Evolutionary conservation across 2,329 filamentous ascomycete genomes (phyloP), one percentile per base, ranked within the genome.

Genomic region (Dactylonectria macrodidyma): DNA sequence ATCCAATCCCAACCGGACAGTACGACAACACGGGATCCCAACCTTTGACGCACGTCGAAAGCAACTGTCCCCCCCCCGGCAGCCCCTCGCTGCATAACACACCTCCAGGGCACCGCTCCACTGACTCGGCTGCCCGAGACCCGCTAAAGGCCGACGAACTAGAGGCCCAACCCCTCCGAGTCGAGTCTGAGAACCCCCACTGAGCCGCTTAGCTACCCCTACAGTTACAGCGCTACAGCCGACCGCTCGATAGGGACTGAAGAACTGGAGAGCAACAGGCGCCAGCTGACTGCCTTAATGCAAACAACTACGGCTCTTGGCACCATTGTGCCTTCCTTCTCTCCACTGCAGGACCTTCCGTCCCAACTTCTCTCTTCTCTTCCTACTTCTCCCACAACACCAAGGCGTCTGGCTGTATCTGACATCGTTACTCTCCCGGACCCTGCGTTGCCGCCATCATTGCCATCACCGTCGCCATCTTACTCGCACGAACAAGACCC

Each of bases 221-320:
- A 46, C 64, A 11, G 54, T 41, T 55, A 38, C 44, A 44, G 41
- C 52, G 36, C 63, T 62, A 51, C 56, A 63, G 41, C 54, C 56
- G 66, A 65, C 54, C 56, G 56, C 47, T 61, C 57, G 22, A 44
- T 36, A 51, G 51, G 36, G 59, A 63, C 54, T 70, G 66, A 66
- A 63, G 54, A 33, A 57, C 59, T 50, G 57, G 56, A 50, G 50
- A 57, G 51, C 63, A 66, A 58, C 26, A 26, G 46, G 55, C 62
- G 61, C 66, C 69, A 66, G 71, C 72, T 65, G 63, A 71, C 70
- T 66, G 55, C 54, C 58, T 74, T 66, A 65, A 74, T 75, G 73
- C 73, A 66, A 74, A 67, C 68, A 69, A 62, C 58, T 19, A 38
- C 46, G 46, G 50, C 12, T 36, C 44, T 19, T 52, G 63, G 52